Evolutionary conservation across 2,329 filamentous ascomycete genomes (phyloP).

Genomic region (Ophiocordyceps camponoti-leonardi): DNA sequence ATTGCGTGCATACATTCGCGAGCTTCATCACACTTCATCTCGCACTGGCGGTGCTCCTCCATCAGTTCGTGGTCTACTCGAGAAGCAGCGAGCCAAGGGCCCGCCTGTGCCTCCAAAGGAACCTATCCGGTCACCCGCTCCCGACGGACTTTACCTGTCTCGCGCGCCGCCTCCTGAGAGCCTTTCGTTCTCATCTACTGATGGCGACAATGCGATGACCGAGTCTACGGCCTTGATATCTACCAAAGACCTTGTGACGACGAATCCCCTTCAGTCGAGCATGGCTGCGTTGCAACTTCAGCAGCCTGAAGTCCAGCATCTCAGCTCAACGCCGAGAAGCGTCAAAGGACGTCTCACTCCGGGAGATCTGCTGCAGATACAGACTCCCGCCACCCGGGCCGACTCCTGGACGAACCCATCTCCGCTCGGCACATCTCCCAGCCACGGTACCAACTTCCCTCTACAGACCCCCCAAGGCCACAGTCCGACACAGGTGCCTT

Average conservation of each 20-base stretch:
- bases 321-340: constrained; percentile 18
- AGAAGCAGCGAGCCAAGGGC: constrained; percentile 17
- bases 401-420: constrained; percentile 15
- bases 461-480: constrained; percentile 7
- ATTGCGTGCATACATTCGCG: constrained; percentile 41
- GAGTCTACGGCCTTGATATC: constrained; percentile 31
- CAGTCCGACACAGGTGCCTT: constrained; percentile 12
- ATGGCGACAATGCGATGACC: background rate
- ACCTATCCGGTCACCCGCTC: constrained; percentile 11
- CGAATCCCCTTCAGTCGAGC: constrained; percentile 23
- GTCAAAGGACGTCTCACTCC: constrained; percentile 17
- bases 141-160: constrained; percentile 24
- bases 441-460: constrained; percentile 18
- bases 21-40: constrained; percentile 33
- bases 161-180: constrained; percentile 8
- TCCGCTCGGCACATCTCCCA: constrained; percentile 20
- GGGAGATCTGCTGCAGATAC: constrained; percentile 13
- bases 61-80: constrained; percentile 35
- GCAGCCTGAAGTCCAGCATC: constrained; percentile 14
- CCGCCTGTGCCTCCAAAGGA: constrained; percentile 4
- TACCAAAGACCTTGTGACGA: constrained; percentile 33
- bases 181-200: background rate
- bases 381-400: constrained; percentile 5
- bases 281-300: constrained; percentile 25
- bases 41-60: constrained; percentile 25